Evolutionary conservation across 495 filamentous ascomycete genomes (phyloP).

Genomic region (Annulohypoxylon maeteangense): DNA sequence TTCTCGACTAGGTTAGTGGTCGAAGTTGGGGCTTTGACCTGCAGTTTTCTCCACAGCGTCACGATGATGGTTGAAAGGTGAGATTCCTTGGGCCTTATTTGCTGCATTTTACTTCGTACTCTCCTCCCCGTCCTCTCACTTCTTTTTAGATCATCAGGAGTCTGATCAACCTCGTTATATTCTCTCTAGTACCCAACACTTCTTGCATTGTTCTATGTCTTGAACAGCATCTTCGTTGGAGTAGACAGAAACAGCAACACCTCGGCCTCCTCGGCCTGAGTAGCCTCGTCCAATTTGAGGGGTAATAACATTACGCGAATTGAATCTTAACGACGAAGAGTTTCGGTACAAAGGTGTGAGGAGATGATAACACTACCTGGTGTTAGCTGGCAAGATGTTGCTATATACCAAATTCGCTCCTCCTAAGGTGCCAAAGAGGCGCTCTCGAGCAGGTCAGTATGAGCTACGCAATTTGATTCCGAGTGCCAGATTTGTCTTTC

Average conservation of each 20-base stretch:
- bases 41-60: conserved; percentile 37
- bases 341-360: conserved; percentile 5
- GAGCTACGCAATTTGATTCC: conserved; percentile 15
- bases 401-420: conserved; percentile 66
- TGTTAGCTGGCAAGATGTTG: conserved; percentile 58
- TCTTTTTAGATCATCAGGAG: conserved; percentile 11
- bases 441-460: conserved; percentile 70
- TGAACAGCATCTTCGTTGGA: neutral
- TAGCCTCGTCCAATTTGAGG: conserved; percentile 19
- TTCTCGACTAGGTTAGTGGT: conserved; percentile 17
- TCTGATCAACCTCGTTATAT: conserved; percentile 7
- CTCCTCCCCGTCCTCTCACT: conserved; percentile 8
- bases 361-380: conserved; percentile 12
- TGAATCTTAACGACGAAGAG: conserved; percentile 1
- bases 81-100: conserved; percentile 19
- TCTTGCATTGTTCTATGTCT: neutral
- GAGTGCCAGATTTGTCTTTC: neutral
- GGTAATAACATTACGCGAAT: conserved; percentile 14
- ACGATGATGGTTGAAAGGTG: conserved; percentile 36
- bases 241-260: conserved; percentile 8
- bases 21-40: conserved; percentile 11
- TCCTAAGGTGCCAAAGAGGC: conserved; percentile 68
- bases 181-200: neutral
- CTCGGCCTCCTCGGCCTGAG: conserved; percentile 17
- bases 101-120: conserved; percentile 19